A percentile compares a stretch with the other conserved stretches of the same genome.
These are phyloP conservation scores for Aspergillus neoniger DNA, from an alignment of 2,329 filamentous ascomycete species.

Conservation along the genomic window DNA sequence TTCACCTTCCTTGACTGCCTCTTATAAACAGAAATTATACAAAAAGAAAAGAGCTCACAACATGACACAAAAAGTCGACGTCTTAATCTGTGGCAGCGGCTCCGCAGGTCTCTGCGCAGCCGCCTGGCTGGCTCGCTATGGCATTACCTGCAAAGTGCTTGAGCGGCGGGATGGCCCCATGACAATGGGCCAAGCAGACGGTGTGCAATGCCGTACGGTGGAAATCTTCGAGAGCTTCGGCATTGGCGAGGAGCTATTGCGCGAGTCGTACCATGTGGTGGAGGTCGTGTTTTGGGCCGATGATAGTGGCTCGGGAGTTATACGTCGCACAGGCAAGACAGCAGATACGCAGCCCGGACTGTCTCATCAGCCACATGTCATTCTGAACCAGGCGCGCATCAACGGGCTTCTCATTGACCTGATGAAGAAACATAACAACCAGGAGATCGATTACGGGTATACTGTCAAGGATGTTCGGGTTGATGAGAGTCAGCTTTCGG, in stretches of 20 bases:
- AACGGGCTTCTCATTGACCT: slow-evolving; percentile 57
- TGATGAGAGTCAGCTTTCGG: slow-evolving; percentile 48
- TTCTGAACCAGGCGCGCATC: slow-evolving; percentile 58
- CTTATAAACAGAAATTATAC: no score
- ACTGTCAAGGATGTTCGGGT: slow-evolving; percentile 55
- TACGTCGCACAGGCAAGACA: slow-evolving; percentile 51
- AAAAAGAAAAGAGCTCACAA: not conserved
- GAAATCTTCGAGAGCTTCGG: slow-evolving; percentile 64
- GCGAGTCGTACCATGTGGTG: slow-evolving; percentile 60
- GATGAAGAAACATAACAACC: slow-evolving; percentile 47
- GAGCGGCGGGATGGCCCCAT: slow-evolving; percentile 60
- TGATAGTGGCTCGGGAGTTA: slow-evolving; percentile 32
- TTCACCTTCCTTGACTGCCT: not conserved
- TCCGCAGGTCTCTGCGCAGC: slow-evolving; percentile 64
- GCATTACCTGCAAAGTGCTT: slow-evolving; percentile 59
- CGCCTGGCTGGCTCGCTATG: slow-evolving; percentile 61
- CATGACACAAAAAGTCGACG: slow-evolving; percentile 44
- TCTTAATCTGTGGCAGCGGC: slow-evolving; percentile 63
- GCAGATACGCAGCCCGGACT: slow-evolving; percentile 58
- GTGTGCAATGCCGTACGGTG: slow-evolving; percentile 62
- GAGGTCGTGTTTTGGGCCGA: slow-evolving; percentile 61
- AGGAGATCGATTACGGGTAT: slow-evolving; percentile 58
- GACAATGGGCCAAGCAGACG: slow-evolving; percentile 63
- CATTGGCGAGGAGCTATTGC: slow-evolving; percentile 56
- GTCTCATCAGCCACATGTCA: slow-evolving; percentile 59